Evolutionary conservation across 257 asterid genomes (phyloP).

Genomic region (Fraxinus cuspidata): DNA sequence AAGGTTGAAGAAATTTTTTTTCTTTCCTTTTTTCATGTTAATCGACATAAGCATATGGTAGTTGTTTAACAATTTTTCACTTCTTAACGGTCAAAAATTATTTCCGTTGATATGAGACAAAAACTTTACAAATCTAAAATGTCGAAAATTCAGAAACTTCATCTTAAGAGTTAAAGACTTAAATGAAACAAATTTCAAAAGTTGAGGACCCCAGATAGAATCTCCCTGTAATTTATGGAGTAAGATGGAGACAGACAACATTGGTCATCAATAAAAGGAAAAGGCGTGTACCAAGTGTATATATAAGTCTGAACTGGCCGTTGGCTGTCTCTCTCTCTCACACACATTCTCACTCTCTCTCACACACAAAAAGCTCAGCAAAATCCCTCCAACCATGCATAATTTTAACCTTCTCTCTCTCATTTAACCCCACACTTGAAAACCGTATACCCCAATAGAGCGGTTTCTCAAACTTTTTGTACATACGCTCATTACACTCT

Average conservation of each 20-base stretch:
- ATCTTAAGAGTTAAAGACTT: not conserved
- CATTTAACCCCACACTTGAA: not conserved
- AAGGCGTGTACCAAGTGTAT: not conserved
- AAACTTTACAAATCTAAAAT: no score
- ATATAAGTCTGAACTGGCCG: not conserved
- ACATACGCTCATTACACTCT: conserved; percentile 12
- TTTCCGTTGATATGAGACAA: not conserved
- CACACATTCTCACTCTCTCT: not conserved
- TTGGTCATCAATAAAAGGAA: not conserved
- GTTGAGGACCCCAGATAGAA: no score
- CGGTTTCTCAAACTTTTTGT: conserved; percentile 24
- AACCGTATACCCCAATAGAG: conserved; percentile 11
- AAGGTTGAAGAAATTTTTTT: no score
- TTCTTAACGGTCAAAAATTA: not conserved
- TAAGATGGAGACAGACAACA: not conserved
- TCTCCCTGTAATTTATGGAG: not conserved
- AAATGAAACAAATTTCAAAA: no score
- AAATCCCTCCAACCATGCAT: conserved; percentile 2
- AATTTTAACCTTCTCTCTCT: not conserved
- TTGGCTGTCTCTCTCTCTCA: not conserved
- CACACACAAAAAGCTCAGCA: not conserved
- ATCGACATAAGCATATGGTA: no score
- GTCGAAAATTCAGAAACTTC: not conserved
- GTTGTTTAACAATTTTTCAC: no score
- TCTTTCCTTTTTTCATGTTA: no score